Conservation (phyloP, 176 grass and related monocot genomes). For the Eleusine indica region DNA sequence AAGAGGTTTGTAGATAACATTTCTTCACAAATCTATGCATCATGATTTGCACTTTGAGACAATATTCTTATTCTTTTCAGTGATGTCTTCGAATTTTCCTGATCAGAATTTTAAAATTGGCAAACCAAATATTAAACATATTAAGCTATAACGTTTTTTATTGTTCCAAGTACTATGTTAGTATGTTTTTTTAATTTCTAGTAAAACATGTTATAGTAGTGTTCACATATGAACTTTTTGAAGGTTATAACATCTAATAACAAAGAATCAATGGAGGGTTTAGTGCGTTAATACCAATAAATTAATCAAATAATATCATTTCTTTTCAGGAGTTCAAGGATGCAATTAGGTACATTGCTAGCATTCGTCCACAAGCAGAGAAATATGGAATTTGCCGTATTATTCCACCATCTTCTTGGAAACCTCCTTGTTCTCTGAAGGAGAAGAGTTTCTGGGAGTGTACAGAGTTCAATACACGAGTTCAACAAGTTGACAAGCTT, state of each 20-base stretch:
- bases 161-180: conserved; percentile 1
- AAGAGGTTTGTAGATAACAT: conserved; percentile 66
- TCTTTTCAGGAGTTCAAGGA: conserved; percentile 86
- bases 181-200: background rate
- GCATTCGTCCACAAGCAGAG: conserved; percentile 68
- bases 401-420: conserved; percentile 85
- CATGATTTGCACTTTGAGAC: background rate
- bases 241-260: background rate
- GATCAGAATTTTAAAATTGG: background rate
- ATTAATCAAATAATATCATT: conserved; percentile 30
- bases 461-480: conserved; percentile 78
- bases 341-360: conserved; percentile 78
- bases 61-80: background rate
- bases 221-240: background rate
- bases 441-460: conserved; percentile 72
- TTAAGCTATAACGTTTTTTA: background rate
- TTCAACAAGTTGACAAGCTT: conserved; percentile 97
- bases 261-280: background rate
- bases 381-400: conserved; percentile 92
- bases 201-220: background rate
- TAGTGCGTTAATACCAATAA: background rate
- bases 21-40: conserved; percentile 22
- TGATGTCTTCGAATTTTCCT: background rate
- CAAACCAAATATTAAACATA: background rate
- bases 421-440: conserved; percentile 67